These are phyloP conservation scores for Nothomitra cinnamomea DNA, from an alignment of 2,329 filamentous ascomycete genomes.

Conservation along the genomic window DNA sequence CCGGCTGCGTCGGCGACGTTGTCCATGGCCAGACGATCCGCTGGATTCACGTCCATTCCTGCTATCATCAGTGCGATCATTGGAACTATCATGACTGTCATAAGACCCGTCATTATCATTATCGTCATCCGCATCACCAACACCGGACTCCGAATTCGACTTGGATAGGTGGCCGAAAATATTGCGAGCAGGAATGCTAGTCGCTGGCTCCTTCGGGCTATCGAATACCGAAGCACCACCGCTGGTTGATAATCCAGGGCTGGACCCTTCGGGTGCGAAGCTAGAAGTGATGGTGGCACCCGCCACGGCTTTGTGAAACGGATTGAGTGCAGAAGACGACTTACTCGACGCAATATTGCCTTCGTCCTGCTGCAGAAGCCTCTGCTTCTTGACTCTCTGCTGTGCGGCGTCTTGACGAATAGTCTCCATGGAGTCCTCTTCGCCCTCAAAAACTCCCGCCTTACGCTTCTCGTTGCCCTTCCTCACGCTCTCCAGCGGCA, in stretches of 20 bases:
- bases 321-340: too few species aligned
- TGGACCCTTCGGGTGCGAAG: too few species aligned
- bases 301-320: too few species aligned
- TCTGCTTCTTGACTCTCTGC: slow-evolving; percentile 22
- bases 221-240: neutral
- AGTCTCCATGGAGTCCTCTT: slow-evolving; percentile 32
- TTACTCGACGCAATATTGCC: too few species aligned
- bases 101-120: too few species aligned
- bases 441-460: slow-evolving; percentile 33
- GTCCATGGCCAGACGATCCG: too few species aligned
- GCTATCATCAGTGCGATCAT: too few species aligned
- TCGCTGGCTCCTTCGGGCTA: neutral
- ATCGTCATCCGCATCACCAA: too few species aligned
- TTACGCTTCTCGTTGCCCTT: slow-evolving; percentile 30
- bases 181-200: neutral
- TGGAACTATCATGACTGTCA: too few species aligned
- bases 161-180: slow-evolving; percentile 3
- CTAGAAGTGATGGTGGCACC: too few species aligned
- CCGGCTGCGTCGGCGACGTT: too few species aligned
- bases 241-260: neutral
- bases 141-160: neutral
- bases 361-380: neutral
- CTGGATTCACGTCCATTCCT: too few species aligned
- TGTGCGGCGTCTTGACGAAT: slow-evolving; percentile 28
- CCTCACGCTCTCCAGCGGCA: slow-evolving; percentile 22